phyloP scores from a whole-genome alignment of 2,329 filamentous ascomycete species.

The Pyrenophora teres region DNA sequence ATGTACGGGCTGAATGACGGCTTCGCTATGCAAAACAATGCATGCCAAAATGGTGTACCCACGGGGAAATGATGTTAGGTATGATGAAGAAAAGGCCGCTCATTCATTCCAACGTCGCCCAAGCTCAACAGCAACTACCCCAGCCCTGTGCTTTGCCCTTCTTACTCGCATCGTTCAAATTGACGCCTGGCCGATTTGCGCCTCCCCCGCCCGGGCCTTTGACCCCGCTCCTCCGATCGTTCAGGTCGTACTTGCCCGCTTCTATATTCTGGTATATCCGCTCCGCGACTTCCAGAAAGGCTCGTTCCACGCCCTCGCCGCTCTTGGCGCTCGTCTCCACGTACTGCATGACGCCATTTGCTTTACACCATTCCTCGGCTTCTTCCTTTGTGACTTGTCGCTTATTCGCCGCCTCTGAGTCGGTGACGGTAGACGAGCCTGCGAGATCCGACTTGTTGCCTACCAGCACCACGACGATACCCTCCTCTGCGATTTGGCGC shows the following conservation, averaged over 20 bases:
- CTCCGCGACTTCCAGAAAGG: conserved; percentile 91
- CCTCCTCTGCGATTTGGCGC: conserved; percentile 90
- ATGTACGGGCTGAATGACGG: neutral
- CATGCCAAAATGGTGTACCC: neutral
- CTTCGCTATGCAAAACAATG: neutral
- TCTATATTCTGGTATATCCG: conserved; percentile 97
- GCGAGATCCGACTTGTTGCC: conserved; percentile 93
- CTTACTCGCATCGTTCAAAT: conserved; percentile 48
- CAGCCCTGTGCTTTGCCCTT: conserved; percentile 42
- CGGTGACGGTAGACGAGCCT: conserved; percentile 47
- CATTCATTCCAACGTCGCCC: too few relatives aligned
- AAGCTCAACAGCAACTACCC: conserved; percentile 39
- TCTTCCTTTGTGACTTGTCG: conserved; percentile 81
- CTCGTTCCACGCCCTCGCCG: conserved; percentile 89
- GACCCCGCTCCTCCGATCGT: conserved; percentile 88
- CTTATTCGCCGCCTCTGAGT: conserved; percentile 59
- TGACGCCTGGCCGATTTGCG: conserved; percentile 50
- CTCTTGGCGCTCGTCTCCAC: conserved; percentile 97
- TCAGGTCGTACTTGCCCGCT: conserved; percentile 90
- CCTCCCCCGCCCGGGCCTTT: conserved; percentile 66
- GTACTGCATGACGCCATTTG: conserved; percentile 87
- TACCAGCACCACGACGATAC: conserved; percentile 91
- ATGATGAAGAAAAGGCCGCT: too few relatives aligned
- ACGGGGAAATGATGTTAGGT: neutral
- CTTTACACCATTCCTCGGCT: conserved; percentile 84